A percentile compares a stretch with the other conserved stretches of the same genome.
phyloP scores from a whole-genome alignment of 2,329 filamentous ascomycete species.

The Colletotrichum orbiculare region DNA sequence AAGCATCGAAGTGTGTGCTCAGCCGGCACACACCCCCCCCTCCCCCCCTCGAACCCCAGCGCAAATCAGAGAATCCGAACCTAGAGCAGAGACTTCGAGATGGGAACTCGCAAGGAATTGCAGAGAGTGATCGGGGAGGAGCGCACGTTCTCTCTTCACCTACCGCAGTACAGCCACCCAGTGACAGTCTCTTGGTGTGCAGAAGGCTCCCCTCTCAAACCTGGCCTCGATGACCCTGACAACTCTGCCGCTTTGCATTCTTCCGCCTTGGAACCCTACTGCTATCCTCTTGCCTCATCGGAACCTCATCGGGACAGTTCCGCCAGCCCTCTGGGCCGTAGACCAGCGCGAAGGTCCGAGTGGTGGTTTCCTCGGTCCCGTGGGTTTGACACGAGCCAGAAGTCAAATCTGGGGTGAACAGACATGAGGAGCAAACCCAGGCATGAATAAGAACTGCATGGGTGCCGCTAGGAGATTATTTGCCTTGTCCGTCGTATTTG shows the following conservation, averaged over 20 bases:
- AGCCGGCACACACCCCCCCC: neutral
- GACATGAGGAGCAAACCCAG: neutral
- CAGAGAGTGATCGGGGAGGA: neutral
- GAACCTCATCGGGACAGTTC: neutral
- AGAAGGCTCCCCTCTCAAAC: neutral
- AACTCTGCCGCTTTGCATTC: neutral
- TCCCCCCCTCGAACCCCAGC: neutral
- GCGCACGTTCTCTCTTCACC: slow-evolving; percentile 23
- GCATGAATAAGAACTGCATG: slow-evolving; percentile 31
- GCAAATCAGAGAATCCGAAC: slow-evolving; percentile 11
- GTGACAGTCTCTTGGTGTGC: slow-evolving; percentile 8
- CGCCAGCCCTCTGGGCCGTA: neutral
- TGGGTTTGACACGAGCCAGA: slow-evolving; percentile 29
- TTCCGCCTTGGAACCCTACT: neutral
- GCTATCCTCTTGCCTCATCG: slow-evolving; percentile 7
- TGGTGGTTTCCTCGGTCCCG: slow-evolving; percentile 16
- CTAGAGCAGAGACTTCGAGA: slow-evolving; percentile 5
- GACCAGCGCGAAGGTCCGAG: slow-evolving; percentile 20
- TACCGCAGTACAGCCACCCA: neutral
- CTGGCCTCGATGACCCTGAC: neutral
- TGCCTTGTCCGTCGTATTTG: fast-evolving
- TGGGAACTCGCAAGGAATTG: neutral
- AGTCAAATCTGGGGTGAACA: slow-evolving; percentile 16
- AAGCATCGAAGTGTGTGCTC: slow-evolving; percentile 13
- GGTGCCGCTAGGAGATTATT: slow-evolving; percentile 1